These are phyloP conservation scores for Vinca minor DNA, from an alignment of 257 asterid species.

Conservation along the genomic window DNA sequence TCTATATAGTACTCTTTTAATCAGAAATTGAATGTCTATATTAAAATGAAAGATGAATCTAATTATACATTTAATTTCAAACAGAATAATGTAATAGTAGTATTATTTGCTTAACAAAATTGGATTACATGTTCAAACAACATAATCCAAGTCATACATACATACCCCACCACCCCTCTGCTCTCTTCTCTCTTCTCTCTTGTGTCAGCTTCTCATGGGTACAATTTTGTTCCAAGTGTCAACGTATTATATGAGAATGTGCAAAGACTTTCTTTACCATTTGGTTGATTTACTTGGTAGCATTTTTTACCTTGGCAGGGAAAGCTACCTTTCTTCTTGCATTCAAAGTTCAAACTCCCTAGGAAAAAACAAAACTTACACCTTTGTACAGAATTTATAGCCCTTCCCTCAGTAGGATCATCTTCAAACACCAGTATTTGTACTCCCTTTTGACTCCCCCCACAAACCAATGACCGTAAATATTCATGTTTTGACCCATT, in stretches of 20 bases:
- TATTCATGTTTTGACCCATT: slow-evolving; percentile 11
- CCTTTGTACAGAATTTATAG: slow-evolving; percentile 11
- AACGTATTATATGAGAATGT: slow-evolving; percentile 16
- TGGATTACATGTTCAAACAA: not conserved
- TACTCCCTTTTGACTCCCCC: slow-evolving; percentile 13
- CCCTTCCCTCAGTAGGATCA: not conserved
- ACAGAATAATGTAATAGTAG: too few relatives aligned
- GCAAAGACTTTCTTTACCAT: slow-evolving; percentile 19
- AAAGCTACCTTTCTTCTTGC: slow-evolving; percentile 10
- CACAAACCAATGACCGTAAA: slow-evolving; percentile 3
- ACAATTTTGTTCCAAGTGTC: slow-evolving; percentile 39
- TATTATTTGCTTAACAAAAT: too few relatives aligned
- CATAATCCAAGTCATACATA: not conserved
- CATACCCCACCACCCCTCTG: not conserved
- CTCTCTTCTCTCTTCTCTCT: not conserved
- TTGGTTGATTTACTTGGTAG: slow-evolving; percentile 14
- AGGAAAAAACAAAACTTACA: slow-evolving; percentile 1
- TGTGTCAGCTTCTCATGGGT: slow-evolving; percentile 47
- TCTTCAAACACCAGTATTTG: slow-evolving; percentile 1
- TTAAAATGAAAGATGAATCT: too few relatives aligned
- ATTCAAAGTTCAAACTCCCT: slow-evolving; percentile 7
- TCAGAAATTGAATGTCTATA: too few relatives aligned
- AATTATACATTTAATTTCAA: too few relatives aligned
- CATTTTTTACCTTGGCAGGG: slow-evolving; percentile 14
- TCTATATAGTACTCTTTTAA: too few relatives aligned